Conservation (phyloP, 2,329 filamentous ascomycete species). For the Colletotrichum truncatum region DNA sequence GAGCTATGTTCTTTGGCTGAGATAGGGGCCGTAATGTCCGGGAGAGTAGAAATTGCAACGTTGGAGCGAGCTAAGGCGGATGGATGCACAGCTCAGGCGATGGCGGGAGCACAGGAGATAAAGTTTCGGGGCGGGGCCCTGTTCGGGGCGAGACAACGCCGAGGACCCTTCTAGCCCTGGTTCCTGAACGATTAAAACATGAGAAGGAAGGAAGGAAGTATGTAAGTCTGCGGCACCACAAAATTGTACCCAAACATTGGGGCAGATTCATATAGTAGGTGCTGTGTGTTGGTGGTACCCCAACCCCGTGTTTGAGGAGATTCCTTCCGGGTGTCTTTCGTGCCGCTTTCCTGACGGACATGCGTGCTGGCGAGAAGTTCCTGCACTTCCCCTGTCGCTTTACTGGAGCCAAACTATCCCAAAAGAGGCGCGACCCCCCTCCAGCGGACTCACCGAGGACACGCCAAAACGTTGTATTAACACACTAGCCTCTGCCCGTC, state of each 20-base stretch:
- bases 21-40: no score
- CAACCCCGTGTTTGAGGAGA: not conserved
- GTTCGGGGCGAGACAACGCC: no score
- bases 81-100: no score
- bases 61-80: no score
- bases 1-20: no score
- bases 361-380: not conserved
- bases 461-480: slow-evolving; percentile 1
- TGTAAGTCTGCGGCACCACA: not conserved
- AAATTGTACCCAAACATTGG: not conserved
- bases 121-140: no score
- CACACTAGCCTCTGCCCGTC: not conserved
- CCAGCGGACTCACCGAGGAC: not conserved
- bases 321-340: not conserved
- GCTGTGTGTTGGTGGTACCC: no score
- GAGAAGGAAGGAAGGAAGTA: not conserved
- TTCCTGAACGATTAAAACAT: not conserved
- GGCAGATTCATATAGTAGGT: not conserved
- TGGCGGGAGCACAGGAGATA: no score
- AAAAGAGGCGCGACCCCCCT: not conserved
- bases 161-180: no score
- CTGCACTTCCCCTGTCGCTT: not conserved
- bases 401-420: slow-evolving; percentile 4
- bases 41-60: no score
- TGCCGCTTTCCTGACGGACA: not conserved